Conservation (phyloP, 2,329 filamentous ascomycete genomes). For the Mollisia scopiformis region DNA sequence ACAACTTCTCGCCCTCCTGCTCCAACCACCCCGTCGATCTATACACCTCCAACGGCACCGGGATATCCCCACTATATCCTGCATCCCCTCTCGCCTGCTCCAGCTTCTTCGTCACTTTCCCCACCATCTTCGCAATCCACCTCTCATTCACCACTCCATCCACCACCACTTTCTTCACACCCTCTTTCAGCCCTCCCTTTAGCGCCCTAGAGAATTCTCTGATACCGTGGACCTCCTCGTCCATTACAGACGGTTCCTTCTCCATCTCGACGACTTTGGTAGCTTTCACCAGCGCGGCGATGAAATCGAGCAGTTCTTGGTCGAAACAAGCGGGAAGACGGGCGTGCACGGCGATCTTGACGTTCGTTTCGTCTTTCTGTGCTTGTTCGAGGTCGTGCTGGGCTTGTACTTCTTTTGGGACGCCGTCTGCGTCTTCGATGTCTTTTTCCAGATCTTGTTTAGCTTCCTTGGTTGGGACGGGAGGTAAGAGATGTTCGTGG, state of each 20-base stretch:
- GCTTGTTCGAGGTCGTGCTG: slow-evolving; percentile 43
- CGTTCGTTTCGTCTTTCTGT: slow-evolving; percentile 50
- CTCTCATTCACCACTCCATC: slow-evolving; percentile 53
- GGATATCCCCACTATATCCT: slow-evolving; percentile 52
- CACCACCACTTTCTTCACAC: slow-evolving; percentile 49
- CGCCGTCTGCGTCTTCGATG: slow-evolving; percentile 45
- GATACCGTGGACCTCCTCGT: slow-evolving; percentile 35
- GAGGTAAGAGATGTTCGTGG: slow-evolving; percentile 55
- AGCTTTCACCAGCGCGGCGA: slow-evolving; percentile 58
- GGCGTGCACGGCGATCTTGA: slow-evolving; percentile 50
- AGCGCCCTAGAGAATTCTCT: slow-evolving; percentile 35
- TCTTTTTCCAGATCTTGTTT: slow-evolving; percentile 39
- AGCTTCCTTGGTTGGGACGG: slow-evolving; percentile 39
- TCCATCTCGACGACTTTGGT: slow-evolving; percentile 57
- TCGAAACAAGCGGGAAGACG: slow-evolving; percentile 52
- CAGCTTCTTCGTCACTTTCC: slow-evolving; percentile 51
- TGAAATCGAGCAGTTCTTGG: slow-evolving; percentile 54
- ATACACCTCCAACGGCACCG: slow-evolving; percentile 37
- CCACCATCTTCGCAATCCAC: slow-evolving; percentile 57
- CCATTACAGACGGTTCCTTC: slow-evolving; percentile 40
- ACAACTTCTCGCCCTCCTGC: slow-evolving; percentile 28
- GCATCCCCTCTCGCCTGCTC: slow-evolving; percentile 52
- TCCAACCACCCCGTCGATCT: slow-evolving; percentile 20
- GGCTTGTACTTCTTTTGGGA: slow-evolving; percentile 45
- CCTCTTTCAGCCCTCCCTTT: slow-evolving; percentile 43